phyloP scores from a whole-genome alignment of 768 basidiomycete species.

The Trametes cingulata region DNA sequence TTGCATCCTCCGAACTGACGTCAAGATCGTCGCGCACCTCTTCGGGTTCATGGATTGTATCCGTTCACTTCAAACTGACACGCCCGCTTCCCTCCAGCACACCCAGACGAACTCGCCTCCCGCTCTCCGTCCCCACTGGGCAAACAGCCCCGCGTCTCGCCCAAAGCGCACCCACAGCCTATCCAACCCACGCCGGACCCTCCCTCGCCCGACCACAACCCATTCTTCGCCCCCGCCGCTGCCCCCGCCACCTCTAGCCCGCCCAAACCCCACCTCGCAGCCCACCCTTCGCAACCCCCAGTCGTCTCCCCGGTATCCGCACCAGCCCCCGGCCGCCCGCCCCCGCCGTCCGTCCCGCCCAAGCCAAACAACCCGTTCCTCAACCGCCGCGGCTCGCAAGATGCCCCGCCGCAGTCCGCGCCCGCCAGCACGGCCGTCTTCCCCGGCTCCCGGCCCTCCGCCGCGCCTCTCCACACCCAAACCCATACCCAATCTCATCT shows the following conservation, averaged over 20 bases:
- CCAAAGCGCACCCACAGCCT: conserved; percentile 1
- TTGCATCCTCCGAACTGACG: neutral
- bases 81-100: conserved; percentile 1
- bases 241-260: too few species aligned
- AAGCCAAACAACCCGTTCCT: conserved; percentile 45
- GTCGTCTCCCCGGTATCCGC: conserved; percentile 7
- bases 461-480: neutral
- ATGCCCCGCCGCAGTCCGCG: conserved; percentile 20
- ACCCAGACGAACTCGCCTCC: conserved; percentile 10
- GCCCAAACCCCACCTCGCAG: neutral
- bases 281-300: neutral
- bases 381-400: conserved; percentile 28
- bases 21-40: conserved; percentile 4
- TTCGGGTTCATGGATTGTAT: neutral
- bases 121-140: conserved; percentile 9
- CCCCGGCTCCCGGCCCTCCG: conserved; percentile 11
- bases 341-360: conserved; percentile 24
- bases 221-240: conserved; percentile 13
- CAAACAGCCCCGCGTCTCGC: neutral
- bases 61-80: neutral
- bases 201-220: conserved; percentile 20
- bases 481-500: too few species aligned
- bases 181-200: conserved; percentile 8
- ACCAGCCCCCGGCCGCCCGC: conserved; percentile 1
- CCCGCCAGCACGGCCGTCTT: conserved; percentile 12